Evolutionary conservation across 768 basidiomycete species (phyloP).

Genomic region (Rhizopogon rudus): DNA sequence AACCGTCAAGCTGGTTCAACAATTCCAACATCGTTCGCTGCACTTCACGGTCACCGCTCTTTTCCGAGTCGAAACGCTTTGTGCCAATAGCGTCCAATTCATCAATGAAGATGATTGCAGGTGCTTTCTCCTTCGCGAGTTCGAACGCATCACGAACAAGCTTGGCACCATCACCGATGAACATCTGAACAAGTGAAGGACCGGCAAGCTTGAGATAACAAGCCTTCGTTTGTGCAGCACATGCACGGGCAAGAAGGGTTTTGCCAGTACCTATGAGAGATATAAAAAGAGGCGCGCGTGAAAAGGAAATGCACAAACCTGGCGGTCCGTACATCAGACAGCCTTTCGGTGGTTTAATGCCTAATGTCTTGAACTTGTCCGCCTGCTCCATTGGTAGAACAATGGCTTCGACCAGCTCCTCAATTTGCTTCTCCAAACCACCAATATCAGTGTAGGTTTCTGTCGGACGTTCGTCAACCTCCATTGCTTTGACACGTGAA

Average conservation of each 20-base stretch:
- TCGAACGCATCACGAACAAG: conserved; percentile 98
- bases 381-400: conserved; percentile 98
- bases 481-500: conserved; percentile 98
- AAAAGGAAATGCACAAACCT: conserved; percentile 39
- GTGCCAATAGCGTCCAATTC: conserved; percentile 99
- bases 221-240: conserved; percentile 96
- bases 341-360: conserved; percentile 96
- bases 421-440: conserved; percentile 98
- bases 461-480: conserved; percentile 96
- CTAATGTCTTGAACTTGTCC: conserved; percentile 97
- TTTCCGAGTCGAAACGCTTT: conserved; percentile 97
- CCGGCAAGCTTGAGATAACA: conserved; percentile 98
- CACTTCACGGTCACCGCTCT: conserved; percentile 99
- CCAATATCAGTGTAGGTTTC: conserved; percentile 98
- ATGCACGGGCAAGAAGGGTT: conserved; percentile 94
- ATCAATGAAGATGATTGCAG: conserved; percentile 99
- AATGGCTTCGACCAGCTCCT: conserved; percentile 96
- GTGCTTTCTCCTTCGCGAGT: conserved; percentile 96
- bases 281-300: neutral
- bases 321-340: conserved; percentile 99
- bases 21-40: conserved; percentile 99
- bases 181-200: conserved; percentile 98
- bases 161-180: conserved; percentile 99
- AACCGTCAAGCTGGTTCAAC: conserved; percentile 96
- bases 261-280: conserved; percentile 80